Base-by-base conservation (phyloP, 1,284 basidiomycete genomes). In the Apiotrichum laibachii region DNA sequence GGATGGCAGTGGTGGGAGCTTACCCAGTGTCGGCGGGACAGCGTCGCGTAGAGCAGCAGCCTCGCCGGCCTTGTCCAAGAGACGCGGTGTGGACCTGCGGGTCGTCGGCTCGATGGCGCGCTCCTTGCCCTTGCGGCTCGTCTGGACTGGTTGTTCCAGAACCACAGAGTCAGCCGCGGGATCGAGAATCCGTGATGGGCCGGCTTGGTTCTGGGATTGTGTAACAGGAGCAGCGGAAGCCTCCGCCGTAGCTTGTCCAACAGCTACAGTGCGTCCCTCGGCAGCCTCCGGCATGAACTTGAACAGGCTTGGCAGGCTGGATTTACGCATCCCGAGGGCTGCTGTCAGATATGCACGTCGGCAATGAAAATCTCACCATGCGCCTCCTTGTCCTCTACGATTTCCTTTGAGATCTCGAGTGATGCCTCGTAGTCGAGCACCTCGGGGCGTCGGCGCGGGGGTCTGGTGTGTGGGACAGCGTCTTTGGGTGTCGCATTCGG, bases 81-180 rank as follows among this genome's bases (percentile, higher is more conserved):
- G 49, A 10, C 15, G 21, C 49, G 49, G 49, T 5, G 33, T 34
- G 6, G 21, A 35, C 37, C 18, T 50, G 43, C 33, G n/a, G 6
- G 13, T n/a, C 22, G 9, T 1, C 1, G 22, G 12, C 22, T 31
- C 13, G 2, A 50, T 35, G 6, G 66, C 67, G 16, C 50, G 57
- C 57, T 69, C 69, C 43, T 71, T 71, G 44, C 69, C 69, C 35
- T 52, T 52, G 15, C 50, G 39, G 11, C 31, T 44, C 42, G n/a
- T 42, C 50, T 51, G 37, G 21, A 39, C 16, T 15, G 50, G 35
- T 15, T 39, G 33, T 4, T 35, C 47, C 18, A 49, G 34, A n/a
- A 49, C 33, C 34, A 33, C 34, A 19, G 31, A 18, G 34, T 47
- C 26, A 4, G 13, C 47, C 34, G 33, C n/a, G 10, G 42, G 21